Conservation (phyloP, 2,329 filamentous ascomycete species). For the Cladophialophora yegresii region DNA sequence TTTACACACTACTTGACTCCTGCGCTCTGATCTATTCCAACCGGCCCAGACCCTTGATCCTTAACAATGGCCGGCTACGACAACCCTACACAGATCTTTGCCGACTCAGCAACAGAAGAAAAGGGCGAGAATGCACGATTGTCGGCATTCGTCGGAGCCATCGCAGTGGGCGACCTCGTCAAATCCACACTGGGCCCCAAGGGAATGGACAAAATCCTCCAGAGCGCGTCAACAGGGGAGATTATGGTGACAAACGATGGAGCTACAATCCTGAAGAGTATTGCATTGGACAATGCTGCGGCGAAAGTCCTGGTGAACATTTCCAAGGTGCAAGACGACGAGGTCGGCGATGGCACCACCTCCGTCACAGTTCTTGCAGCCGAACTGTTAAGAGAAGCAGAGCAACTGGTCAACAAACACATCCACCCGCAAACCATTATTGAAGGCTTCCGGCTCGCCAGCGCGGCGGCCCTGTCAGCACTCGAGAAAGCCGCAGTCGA, state of each 20-base stretch:
- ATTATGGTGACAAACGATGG: constrained; percentile 99
- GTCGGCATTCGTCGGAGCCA: constrained; percentile 96
- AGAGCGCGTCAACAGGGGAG: constrained; percentile 92
- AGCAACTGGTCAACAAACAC: constrained; percentile 96
- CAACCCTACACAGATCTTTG: constrained; percentile 96
- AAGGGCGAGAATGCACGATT: constrained; percentile 99
- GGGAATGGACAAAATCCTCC: constrained; percentile 98
- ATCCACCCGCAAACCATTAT: constrained; percentile 99
- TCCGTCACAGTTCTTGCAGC: constrained; percentile 96
- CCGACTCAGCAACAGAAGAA: constrained; percentile 93
- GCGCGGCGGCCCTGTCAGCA: constrained; percentile 79
- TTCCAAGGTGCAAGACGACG: constrained; percentile 98
- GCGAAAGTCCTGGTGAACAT: constrained; percentile 99
- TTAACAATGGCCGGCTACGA: constrained; percentile 16
- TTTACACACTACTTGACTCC: not conserved
- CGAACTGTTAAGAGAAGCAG: constrained; percentile 91
- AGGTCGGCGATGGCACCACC: constrained; percentile 96
- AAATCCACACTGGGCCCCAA: constrained; percentile 97
- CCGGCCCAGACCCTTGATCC: not conserved
- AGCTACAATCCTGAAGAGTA: constrained; percentile 96
- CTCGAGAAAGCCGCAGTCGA: constrained; percentile 84
- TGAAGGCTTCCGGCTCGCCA: constrained; percentile 97
- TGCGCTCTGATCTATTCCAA: not conserved
- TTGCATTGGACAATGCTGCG: constrained; percentile 96
- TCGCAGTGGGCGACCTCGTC: constrained; percentile 93